Evolutionary conservation across 495 filamentous ascomycete species (phyloP), one percentile per base, ranked within the genome.

Genomic region (Talaromyces stipitatus): DNA sequence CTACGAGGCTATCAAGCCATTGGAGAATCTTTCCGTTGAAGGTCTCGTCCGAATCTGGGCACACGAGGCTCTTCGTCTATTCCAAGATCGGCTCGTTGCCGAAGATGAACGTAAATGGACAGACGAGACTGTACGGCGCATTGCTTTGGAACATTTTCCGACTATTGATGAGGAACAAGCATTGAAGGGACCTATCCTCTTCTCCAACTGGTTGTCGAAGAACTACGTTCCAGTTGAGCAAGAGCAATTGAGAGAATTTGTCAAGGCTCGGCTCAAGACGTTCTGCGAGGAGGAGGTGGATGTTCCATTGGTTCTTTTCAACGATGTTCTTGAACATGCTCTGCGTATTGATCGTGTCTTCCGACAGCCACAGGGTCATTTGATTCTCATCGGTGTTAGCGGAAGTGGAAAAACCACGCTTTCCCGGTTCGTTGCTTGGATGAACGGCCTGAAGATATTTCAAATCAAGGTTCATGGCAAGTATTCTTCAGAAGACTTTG

Each of bases 211-310:
- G 94, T 81, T 97, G n/a, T 97, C 92, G 22, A 97, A 95, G 81
- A 85, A 99, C 67, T 99, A 99, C 65, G 85, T 97, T 22, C 91
- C 94, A 22, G 94, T 99, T 48, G 94, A 95, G 56, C 88, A 94
- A 62, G 92, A 97, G 65, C 86, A 89, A 58, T 79, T 99, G 1
- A 87, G 94, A 60, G 92, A 97, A 56, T 97, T 97, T 62, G 95
- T 97, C 66, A 97, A 97, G 71, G 95, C 94, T 33, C 85, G 94
- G 65, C 82, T 99, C 28, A 92, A 85, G 78, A 99, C 95, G 0
- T 99, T 99, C 81, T 99, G 94, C 64, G 94, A 99, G 64, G 94
- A 99, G 80, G 94, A 99, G 66, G 91, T 99, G 20, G 94, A 99
- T 68, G 95, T 97, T 43, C 94, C 95, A 38, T 82, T 99, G 41